Evolutionary conservation across 2,329 filamentous ascomycete species (phyloP).

Genomic region (Aurifilum marmelostoma): DNA sequence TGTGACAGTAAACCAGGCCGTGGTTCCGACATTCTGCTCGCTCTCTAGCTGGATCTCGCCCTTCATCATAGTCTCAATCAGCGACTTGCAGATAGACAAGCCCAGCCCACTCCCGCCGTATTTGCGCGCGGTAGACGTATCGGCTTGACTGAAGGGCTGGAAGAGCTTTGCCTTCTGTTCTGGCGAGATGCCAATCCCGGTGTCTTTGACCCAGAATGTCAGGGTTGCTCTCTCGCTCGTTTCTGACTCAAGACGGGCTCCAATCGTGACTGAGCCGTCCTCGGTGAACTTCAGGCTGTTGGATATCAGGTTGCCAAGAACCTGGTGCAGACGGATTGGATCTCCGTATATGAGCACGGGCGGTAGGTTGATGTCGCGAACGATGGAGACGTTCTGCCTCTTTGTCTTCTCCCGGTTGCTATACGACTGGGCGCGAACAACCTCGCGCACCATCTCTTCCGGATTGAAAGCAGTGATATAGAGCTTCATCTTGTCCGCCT

Average conservation of each 20-base stretch:
- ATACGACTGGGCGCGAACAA: slow-evolving; percentile 67
- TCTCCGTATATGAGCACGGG: slow-evolving; percentile 73
- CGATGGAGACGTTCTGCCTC: slow-evolving; percentile 64
- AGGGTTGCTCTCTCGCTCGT: slow-evolving; percentile 71
- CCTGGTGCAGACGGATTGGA: slow-evolving; percentile 68
- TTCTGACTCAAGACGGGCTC: slow-evolving; percentile 73
- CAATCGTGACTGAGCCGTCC: slow-evolving; percentile 81
- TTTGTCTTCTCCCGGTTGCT: slow-evolving; percentile 67
- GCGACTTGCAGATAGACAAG: slow-evolving; percentile 90
- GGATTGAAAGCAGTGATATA: slow-evolving; percentile 72
- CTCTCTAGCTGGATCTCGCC: slow-evolving; percentile 84
- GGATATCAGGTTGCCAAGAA: slow-evolving; percentile 80
- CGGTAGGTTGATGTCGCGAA: slow-evolving; percentile 73
- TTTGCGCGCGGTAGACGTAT: slow-evolving; percentile 85
- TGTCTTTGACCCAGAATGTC: slow-evolving; percentile 86
- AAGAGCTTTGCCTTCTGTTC: slow-evolving; percentile 85
- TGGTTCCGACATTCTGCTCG: slow-evolving; percentile 70
- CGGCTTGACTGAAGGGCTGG: slow-evolving; percentile 89
- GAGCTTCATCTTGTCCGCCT: slow-evolving; percentile 84
- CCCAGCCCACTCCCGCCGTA: slow-evolving; percentile 92
- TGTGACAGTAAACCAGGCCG: slow-evolving; percentile 76
- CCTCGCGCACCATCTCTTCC: slow-evolving; percentile 68
- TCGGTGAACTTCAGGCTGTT: slow-evolving; percentile 96
- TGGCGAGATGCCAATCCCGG: slow-evolving; percentile 86
- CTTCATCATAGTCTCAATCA: slow-evolving; percentile 90